Base-by-base conservation (phyloP, 1,284 basidiomycete species). In the Sporisorium graminicola region DNA sequence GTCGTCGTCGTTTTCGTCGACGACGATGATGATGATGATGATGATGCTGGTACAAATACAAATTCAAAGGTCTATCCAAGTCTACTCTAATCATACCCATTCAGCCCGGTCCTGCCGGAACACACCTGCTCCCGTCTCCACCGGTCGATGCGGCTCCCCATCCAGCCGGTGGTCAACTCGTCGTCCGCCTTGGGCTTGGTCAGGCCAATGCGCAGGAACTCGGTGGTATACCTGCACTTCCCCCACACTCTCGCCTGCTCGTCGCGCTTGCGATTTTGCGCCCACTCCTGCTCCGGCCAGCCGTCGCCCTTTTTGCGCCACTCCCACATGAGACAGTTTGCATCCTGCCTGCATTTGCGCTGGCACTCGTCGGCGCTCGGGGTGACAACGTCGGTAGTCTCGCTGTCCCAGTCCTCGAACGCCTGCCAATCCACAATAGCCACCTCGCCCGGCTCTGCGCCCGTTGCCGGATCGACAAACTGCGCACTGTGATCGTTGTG, bases 341-440 rank as follows among this genome's bases (percentile, higher is more conserved):
- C 4, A 26, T 69, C n/a, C 2, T 5, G 7, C 10, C 59, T n/a
- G n/a, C 74, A 77, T 9, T 18, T 8, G 2, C 5, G 18, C 42
- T 60, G 65, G 26, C 74, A 77, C 3, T 63, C 56, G 6, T 33
- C 14, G 2, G 65, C 49, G 27, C 8, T 42, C 5, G 2, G 2
- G 0, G 65, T 65, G 20, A 8, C 2, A 2, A 50, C 2, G 16
- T 72, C 49, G 35, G 40, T 65, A 3, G 68, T 67, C 29, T 71
- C 68, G 24, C 18, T 35, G 47, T 77, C 74, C 65, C 65, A 68
- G 5, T 73, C 62, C 24, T 67, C 62, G 40, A 77, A 58, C 13
- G 69, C 56, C n/a, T 72, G 61, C 74, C 74, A 77, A 0, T 54
- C 69, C 0, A 29, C n/a, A 1, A 67, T 42, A 18, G 40, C 46